Conservation (phyloP, 129 eudicot species). For the Erigeron canadensis region DNA sequence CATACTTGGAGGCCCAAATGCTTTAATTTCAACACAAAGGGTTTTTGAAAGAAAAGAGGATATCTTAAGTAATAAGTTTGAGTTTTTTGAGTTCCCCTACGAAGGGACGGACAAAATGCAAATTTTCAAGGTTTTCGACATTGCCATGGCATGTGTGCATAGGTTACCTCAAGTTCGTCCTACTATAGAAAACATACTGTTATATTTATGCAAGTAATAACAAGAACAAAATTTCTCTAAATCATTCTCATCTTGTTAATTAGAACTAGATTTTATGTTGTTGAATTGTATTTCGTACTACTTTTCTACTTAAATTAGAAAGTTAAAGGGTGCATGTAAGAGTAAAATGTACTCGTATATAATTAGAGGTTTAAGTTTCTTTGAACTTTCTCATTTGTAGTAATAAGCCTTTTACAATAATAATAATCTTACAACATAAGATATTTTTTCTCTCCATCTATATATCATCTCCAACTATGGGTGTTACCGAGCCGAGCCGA, state of each 20-base stretch:
- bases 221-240: neutral
- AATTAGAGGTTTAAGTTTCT: no score
- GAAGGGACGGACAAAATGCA: conserved; percentile 30
- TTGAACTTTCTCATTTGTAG: no score
- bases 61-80: neutral
- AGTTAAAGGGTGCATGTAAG: no score
- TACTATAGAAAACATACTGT: conserved; percentile 33
- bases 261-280: no score
- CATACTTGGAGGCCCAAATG: conserved; percentile 37
- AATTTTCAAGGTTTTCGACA: conserved; percentile 39
- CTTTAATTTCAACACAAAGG: conserved; percentile 12
- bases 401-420: no score
- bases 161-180: conserved; percentile 38
- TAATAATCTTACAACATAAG: no score
- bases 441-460: no score
- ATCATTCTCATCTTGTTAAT: neutral
- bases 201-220: conserved; percentile 10
- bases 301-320: no score
- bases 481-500: no score
- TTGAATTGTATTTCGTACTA: no score
- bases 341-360: no score
- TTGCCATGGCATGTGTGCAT: conserved; percentile 43
- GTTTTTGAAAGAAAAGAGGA: conserved; percentile 21
- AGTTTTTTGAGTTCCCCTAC: conserved; percentile 30
- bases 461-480: no score